Base-by-base conservation (phyloP, 192 early-diverging fungal genomes). In the Backusella tarrabulga region DNA sequence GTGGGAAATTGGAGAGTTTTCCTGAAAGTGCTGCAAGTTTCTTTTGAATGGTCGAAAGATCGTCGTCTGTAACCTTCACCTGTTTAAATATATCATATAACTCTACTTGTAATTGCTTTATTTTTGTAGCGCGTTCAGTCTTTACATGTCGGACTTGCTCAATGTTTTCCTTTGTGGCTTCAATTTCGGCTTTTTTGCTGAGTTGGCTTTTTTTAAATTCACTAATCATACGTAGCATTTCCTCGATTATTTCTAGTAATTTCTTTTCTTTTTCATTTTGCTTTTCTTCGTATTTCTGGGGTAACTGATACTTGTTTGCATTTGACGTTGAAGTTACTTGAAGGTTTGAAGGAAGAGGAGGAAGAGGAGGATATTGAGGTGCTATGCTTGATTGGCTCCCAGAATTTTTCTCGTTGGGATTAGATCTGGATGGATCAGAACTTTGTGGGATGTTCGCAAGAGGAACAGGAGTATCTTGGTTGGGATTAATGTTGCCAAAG, bases 1-100 rank as follows among this genome's bases (percentile, higher is more conserved):
- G 71, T 32, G 71, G 21, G 26, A 72, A 72, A 50, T 72, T 72
- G 15, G 71, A 44, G 15, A 72, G 40, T 34, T 72, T 72, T 23
- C 71, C 71, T 23, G 71, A 72, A 29, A 72, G 40, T 29, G 41
- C 42, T 7, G 40, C 42, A 15, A 72, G 44, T 50, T 72, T 72
- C 21, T 29, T 29, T 32, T 41, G 35, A 17, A 72, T 72, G 29
- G 71, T 72, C 1, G 71, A 72, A 4, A 72, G 42, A 72, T 72
- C 71, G 14, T 72, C 71, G 40, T 72, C 71, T 7, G 71, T 72
- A 1, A 72, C 71, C 42, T 72, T 72, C 8, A 50, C 29, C 8
- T 50, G 41, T 46, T 46, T 72, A 0, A 44, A 46, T 72, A 26
- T 15, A 34, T 72, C 71, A 32, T 72, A 72, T 32, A 42, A 41